Base-by-base conservation (phyloP, 805 yeast genomes). In the Candida chauliodis region DNA sequence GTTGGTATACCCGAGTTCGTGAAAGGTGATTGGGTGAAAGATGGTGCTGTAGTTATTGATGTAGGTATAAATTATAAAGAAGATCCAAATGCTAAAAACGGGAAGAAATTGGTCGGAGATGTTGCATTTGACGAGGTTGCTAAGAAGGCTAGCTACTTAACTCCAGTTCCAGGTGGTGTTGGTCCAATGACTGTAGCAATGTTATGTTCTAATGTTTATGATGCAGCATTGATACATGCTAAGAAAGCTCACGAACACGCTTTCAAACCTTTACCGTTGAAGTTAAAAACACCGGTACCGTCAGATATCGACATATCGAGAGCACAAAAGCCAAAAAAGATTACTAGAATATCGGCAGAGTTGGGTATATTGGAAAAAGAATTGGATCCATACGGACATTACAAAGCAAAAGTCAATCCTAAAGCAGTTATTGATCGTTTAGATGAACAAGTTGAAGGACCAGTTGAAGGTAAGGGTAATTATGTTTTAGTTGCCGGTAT, bases 171-270 rank as follows among this genome's bases (percentile, higher is more conserved):
- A 22, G 98, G 98, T 58, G 98, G 98, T 52, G 98, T 91, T 46
- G 99, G 99, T 28, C 99, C 99, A 47, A 91, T 91, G 98, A 91
- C 99, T 19, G 97, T 91, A 34, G 96, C 96, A 28, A 89, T 90
- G 96, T 77, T 91, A 44, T 76, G 90, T 45, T 76, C 83, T 47
- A 91, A 93, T 55, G 91, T 91, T 8, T 70, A 80, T 41, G 73
- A 76, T 47, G 87, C 96, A 36, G 95, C 98, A 15, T 72, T 82
- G 51, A 66, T 75, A 38, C 78, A 73, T 53, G 71, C 66, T 39
- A 62, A 62, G 61, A 68, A 53, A 37, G 68, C 69, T 8, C 72
- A 75, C 55, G 61, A 69, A 55, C 68, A 76, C 50, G 60, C 64
- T 43, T 63, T 76, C 53, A 61, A 60, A 44, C 84, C 88, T 15